A percentile compares a stretch with the other conserved stretches of the same genome.
These are phyloP conservation scores for Talaromyces marneffei DNA, from an alignment of 2,329 filamentous ascomycete genomes.

Conservation along the genomic window DNA sequence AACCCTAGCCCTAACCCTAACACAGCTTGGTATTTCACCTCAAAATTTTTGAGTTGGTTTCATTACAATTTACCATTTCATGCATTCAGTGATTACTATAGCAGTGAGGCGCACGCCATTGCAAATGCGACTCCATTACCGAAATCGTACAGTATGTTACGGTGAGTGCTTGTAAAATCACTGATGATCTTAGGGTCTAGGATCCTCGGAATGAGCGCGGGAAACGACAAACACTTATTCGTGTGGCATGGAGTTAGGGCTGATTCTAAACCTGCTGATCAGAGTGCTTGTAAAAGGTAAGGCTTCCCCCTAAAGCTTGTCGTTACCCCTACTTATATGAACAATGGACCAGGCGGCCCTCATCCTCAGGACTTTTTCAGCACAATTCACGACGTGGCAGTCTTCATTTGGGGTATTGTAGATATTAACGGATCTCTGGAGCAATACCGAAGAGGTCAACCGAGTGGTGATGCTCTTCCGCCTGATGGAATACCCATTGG, in stretches of 20 bases:
- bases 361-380: constrained; percentile 64
- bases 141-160: neutral
- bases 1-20: neutral
- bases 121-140: neutral
- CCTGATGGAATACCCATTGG: constrained; percentile 42
- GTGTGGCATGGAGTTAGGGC: neutral
- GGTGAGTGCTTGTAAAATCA: neutral
- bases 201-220: neutral
- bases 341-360: constrained; percentile 32
- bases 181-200: neutral
- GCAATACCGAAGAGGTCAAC: constrained; percentile 56
- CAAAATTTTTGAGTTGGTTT: no score
- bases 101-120: neutral
- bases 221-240: neutral
- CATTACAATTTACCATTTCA: neutral
- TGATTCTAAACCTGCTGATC: neutral
- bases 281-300: neutral
- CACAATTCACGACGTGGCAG: constrained; percentile 74
- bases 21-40: no score
- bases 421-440: constrained; percentile 73
- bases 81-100: neutral
- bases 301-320: neutral
- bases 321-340: neutral
- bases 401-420: constrained; percentile 79
- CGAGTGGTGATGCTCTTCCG: constrained; percentile 59